Evolutionary conservation across 2,329 filamentous ascomycete genomes (phyloP).

Genomic region (Colletotrichum tofieldiae): DNA sequence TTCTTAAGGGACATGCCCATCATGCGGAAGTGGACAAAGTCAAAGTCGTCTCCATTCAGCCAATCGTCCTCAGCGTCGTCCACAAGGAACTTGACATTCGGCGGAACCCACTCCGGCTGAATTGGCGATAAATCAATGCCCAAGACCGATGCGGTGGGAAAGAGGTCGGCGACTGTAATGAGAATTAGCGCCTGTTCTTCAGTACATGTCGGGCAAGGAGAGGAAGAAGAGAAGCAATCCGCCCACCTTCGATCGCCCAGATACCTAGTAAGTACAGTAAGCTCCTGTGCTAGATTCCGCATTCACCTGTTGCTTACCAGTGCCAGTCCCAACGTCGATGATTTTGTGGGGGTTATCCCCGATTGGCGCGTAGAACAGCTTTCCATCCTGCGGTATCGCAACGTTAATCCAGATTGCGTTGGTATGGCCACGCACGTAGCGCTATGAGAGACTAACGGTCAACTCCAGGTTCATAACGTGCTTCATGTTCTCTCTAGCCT

Average conservation of each 20-base stretch:
- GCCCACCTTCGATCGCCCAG: no score
- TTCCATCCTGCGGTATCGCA: constrained; percentile 42
- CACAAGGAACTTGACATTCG: constrained; percentile 47
- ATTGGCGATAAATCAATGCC: constrained; percentile 52
- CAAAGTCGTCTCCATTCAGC: background rate
- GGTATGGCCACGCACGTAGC: no score
- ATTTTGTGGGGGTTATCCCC: constrained; percentile 56
- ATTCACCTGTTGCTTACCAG: constrained; percentile 54
- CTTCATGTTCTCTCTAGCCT: background rate
- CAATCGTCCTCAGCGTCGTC: constrained; percentile 44
- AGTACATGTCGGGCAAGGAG: no score
- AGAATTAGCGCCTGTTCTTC: no score
- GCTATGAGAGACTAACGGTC: background rate
- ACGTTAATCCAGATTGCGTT: no score
- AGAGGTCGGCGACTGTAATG: no score
- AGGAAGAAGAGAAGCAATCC: no score
- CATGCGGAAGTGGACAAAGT: no score
- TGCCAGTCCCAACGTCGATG: constrained; percentile 60
- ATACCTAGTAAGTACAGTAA: no score
- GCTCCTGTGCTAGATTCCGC: no score
- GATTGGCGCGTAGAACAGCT: constrained; percentile 53
- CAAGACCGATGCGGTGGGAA: no score
- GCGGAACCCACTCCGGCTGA: constrained; percentile 36
- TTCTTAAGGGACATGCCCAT: no score
- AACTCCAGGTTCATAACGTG: background rate